phyloP scores from a whole-genome alignment of 208 protist species.

The Leptomonas seymouri region DNA sequence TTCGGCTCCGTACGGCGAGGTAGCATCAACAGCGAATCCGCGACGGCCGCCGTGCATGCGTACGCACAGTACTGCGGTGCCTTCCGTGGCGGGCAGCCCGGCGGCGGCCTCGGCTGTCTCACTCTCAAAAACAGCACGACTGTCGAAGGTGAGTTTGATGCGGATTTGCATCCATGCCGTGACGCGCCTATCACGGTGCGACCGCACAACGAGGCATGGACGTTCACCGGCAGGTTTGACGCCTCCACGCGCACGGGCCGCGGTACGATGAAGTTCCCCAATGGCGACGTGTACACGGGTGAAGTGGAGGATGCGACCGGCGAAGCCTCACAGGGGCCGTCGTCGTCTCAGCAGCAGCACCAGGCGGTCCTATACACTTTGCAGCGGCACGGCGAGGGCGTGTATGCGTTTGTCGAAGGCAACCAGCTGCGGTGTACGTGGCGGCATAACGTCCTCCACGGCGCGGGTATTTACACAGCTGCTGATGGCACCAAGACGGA shows the following conservation, averaged over 20 bases:
- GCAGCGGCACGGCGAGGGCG: slow-evolving; percentile 69
- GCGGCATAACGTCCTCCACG: slow-evolving; percentile 80
- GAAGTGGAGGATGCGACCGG: slow-evolving; percentile 52
- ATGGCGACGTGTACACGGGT: slow-evolving; percentile 74
- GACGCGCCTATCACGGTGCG: slow-evolving; percentile 11
- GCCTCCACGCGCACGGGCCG: slow-evolving; percentile 31
- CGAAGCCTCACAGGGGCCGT: not conserved
- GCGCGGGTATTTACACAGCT: slow-evolving; percentile 64
- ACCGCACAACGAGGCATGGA: slow-evolving; percentile 26
- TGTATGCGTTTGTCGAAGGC: slow-evolving; percentile 78
- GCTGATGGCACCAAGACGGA: slow-evolving; percentile 41
- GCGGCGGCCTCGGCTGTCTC: slow-evolving; percentile 48
- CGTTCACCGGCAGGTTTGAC: slow-evolving; percentile 58
- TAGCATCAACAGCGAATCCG: slow-evolving; percentile 4
- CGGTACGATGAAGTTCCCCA: slow-evolving; percentile 61
- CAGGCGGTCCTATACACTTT: slow-evolving; percentile 32
- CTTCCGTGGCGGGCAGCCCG: slow-evolving; percentile 45
- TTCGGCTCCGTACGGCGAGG: slow-evolving; percentile 12
- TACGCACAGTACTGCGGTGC: slow-evolving; percentile 48
- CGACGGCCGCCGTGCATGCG: not conserved
- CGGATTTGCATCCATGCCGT: slow-evolving; percentile 24
- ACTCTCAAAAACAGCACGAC: slow-evolving; percentile 64
- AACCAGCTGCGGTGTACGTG: slow-evolving; percentile 74
- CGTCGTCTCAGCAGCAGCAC: not conserved
- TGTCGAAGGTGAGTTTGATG: slow-evolving; percentile 67